Base-by-base conservation (phyloP, 176 grass and related monocot genomes). In the Alloteropsis semialata region DNA sequence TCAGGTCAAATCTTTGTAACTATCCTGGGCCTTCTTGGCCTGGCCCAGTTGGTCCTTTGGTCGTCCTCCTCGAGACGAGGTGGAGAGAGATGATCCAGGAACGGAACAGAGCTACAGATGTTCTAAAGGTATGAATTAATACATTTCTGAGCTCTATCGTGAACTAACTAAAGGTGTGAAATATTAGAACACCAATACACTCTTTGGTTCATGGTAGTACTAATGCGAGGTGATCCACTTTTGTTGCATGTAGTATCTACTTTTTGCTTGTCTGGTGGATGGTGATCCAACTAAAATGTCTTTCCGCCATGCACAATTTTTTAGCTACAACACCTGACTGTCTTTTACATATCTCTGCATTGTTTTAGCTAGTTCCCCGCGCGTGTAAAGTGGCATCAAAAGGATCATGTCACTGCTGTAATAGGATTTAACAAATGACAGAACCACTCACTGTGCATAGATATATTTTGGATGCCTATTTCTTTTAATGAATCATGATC, bases 361-460 rank as follows among this genome's bases (percentile, higher is more conserved):
- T 68, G 38, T 27, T 81, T 69, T 15, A 39, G 32, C 19, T 87
- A 49, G 60, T 50, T 76, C 72, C 41, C 71, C 17, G 69, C 15
- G 6, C 5, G 27, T 81, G 69, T 62, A 76, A 82, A 87, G 72
- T n/a, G 16, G 17, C 36, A 43, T 82, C 78, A 77, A 77, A 82
- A 49, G 85, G 27, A 10, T 18, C 72, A 50, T 62, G 32, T 87
- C 51, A n/a, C 51, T 82, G 41, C 41, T 82, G 72, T 43, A 51
- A 68, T 75, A 38, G 50, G 61, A 87, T 43, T 43, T 67, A 22
- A 65, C 21, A 49, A 69, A 90, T 83, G 80, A 18, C 79, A 67
- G 79, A 73, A 73, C 79, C 84, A 90, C 66, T 86, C 65, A 78
- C 17, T n/a, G n/a, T 10, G 68, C 66, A 50, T 72, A 72, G 57